Conservation (phyloP, 805 yeast species). For the Ogataea neopini region DNA sequence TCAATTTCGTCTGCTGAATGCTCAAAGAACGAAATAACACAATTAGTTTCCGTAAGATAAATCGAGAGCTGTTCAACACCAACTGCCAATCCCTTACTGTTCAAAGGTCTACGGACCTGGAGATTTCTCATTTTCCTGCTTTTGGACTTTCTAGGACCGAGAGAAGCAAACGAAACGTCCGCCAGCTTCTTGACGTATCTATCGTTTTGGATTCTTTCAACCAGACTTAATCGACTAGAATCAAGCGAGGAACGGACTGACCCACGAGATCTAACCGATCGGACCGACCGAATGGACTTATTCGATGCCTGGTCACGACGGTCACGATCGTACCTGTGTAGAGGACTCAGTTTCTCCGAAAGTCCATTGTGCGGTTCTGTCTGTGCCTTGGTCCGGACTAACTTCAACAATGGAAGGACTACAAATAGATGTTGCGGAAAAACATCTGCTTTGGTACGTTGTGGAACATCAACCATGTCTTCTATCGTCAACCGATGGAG, state of each 20-base stretch:
- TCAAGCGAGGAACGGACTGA: background rate
- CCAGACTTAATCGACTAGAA: conserved; percentile 13
- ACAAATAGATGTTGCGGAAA: conserved; percentile 54
- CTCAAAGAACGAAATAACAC: conserved; percentile 58
- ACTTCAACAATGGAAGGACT: conserved; percentile 52
- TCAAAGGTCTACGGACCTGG: conserved; percentile 46
- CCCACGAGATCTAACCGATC: conserved; percentile 9
- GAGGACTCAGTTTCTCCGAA: background rate
- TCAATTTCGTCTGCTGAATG: conserved; percentile 55
- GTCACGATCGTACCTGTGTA: no score
- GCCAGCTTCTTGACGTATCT: conserved; percentile 37
- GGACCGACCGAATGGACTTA: conserved; percentile 4
- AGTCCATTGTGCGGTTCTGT: background rate
- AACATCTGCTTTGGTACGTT: conserved; percentile 57
- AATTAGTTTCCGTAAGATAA: conserved; percentile 44
- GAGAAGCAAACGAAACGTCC: conserved; percentile 31
- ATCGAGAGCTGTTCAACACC: conserved; percentile 59
- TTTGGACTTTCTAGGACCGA: conserved; percentile 10
- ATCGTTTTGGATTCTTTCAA: conserved; percentile 24
- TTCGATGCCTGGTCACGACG: conserved; percentile 8
- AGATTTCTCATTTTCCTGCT: conserved; percentile 32
- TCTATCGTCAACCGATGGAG: conserved; percentile 59
- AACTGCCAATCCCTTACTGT: conserved; percentile 43
- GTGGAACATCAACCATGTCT: conserved; percentile 64
- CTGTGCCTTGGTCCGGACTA: conserved; percentile 35